Conservation (phyloP, 768 basidiomycete species). For the Rickenella mellea region DNA sequence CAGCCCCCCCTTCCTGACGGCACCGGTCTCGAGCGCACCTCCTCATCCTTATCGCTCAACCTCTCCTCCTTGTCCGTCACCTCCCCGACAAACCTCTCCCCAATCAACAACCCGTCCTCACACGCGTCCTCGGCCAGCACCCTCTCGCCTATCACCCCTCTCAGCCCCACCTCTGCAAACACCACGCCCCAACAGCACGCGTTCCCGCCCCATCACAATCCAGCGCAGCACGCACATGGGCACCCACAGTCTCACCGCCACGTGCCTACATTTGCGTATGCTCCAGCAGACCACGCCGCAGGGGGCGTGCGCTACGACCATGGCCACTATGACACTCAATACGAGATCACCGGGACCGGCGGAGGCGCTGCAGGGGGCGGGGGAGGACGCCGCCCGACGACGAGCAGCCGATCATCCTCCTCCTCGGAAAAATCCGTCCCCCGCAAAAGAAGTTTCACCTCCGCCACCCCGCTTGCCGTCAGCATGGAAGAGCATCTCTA, state of each 20-base stretch:
- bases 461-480: constrained; percentile 23
- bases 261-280: constrained; percentile 40
- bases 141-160: constrained; percentile 17
- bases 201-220: constrained; percentile 8
- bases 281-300: constrained; percentile 22
- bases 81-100: constrained; percentile 57
- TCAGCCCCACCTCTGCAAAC: constrained; percentile 4
- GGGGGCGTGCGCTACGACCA: constrained; percentile 22
- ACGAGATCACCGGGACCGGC: constrained; percentile 24
- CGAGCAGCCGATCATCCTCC: constrained; percentile 29
- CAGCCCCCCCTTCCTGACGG: not conserved
- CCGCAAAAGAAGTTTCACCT: constrained; percentile 57
- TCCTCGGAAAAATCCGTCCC: constrained; percentile 47
- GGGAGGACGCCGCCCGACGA: constrained; percentile 26
- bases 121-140: constrained; percentile 23
- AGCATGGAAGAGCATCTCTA: constrained; percentile 21
- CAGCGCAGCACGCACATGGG: constrained; percentile 1
- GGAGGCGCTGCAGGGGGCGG: constrained; percentile 16
- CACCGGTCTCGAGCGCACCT: constrained; percentile 10
- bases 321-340: constrained; percentile 14
- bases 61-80: constrained; percentile 57
- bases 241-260: constrained; percentile 14
- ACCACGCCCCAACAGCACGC: constrained; percentile 4
- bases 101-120: constrained; percentile 40
- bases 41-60: constrained; percentile 53